These are phyloP conservation scores for Pestalotiopsis sp. DNA, from an alignment of 2,329 filamentous ascomycete species.

Conservation along the genomic window DNA sequence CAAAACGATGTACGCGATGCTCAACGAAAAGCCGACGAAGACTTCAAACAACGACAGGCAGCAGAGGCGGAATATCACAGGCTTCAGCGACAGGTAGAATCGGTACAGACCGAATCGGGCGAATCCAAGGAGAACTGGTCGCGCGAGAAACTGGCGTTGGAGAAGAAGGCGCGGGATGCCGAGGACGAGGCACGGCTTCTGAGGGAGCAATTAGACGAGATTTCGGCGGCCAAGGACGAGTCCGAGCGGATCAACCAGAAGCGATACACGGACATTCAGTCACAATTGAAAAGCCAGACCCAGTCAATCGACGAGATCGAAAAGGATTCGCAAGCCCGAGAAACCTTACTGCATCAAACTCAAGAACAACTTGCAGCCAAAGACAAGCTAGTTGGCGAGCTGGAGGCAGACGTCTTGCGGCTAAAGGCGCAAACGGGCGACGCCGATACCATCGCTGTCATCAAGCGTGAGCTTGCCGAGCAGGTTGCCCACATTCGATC, in stretches of 20 bases:
- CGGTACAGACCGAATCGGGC: constrained; percentile 53
- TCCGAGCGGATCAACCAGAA: constrained; percentile 65
- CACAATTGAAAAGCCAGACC: constrained; percentile 49
- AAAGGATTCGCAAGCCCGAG: constrained; percentile 58
- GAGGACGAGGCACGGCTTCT: constrained; percentile 74
- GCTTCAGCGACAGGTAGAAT: constrained; percentile 51
- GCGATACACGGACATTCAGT: constrained; percentile 56
- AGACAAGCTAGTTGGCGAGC: constrained; percentile 69
- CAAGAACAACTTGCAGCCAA: constrained; percentile 71
- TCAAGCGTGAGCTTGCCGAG: constrained; percentile 86
- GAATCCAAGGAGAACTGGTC: constrained; percentile 52
- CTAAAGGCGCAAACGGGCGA: constrained; percentile 88
- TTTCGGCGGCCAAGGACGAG: constrained; percentile 65
- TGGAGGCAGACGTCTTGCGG: constrained; percentile 83
- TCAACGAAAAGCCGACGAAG: constrained; percentile 80
- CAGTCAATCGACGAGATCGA: constrained; percentile 59
- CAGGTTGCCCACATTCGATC: constrained; percentile 90
- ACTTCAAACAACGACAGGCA: constrained; percentile 69
- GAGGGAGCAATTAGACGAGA: constrained; percentile 81
- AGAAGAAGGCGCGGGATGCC: constrained; percentile 69
- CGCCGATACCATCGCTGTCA: constrained; percentile 79
- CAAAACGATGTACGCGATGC: constrained; percentile 83
- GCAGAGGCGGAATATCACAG: constrained; percentile 59
- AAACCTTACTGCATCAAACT: constrained; percentile 57
- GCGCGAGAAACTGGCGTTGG: constrained; percentile 64